Evolutionary conservation across 1,284 basidiomycete genomes (phyloP).

Genomic region (Sporisorium reilianum): DNA sequence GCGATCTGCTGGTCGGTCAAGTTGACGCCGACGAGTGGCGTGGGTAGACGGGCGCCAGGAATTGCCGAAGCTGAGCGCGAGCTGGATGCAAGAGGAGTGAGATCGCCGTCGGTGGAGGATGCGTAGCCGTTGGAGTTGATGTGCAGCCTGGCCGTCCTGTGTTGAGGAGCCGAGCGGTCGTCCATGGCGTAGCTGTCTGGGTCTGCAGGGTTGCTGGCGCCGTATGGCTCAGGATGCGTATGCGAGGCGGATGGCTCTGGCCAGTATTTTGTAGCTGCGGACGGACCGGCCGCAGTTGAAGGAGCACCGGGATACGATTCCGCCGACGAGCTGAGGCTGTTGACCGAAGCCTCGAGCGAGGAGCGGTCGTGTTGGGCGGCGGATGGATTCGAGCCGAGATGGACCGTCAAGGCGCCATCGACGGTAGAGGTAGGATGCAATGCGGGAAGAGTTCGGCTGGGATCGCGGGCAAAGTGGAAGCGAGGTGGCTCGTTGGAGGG

Average conservation of each 20-base stretch:
- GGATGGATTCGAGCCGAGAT: constrained; percentile 27
- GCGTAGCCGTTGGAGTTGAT: constrained; percentile 42
- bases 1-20: constrained; percentile 41
- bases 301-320: constrained; percentile 8
- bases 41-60: constrained; percentile 21
- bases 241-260: constrained; percentile 26
- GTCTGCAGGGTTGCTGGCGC: constrained; percentile 1
- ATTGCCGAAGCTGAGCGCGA: constrained; percentile 15
- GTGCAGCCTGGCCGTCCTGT: constrained; percentile 18
- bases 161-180: constrained; percentile 23
- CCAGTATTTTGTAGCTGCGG: constrained; percentile 25
- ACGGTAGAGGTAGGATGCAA: constrained; percentile 3
- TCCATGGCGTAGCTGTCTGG: constrained; percentile 17
- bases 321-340: constrained; percentile 15
- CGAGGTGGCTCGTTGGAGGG: constrained; percentile 43
- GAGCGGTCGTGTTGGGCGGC: constrained; percentile 13
- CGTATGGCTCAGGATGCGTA: constrained; percentile 8
- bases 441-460: background rate
- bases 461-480: constrained; percentile 29
- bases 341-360: constrained; percentile 20
- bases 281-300: background rate
- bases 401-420: constrained; percentile 27
- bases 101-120: constrained; percentile 55
- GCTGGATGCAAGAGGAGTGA: constrained; percentile 38
- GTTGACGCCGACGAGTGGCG: constrained; percentile 47